Evolutionary conservation across 306 rosid genomes (phyloP).

Genomic region (Malus orientalis): DNA sequence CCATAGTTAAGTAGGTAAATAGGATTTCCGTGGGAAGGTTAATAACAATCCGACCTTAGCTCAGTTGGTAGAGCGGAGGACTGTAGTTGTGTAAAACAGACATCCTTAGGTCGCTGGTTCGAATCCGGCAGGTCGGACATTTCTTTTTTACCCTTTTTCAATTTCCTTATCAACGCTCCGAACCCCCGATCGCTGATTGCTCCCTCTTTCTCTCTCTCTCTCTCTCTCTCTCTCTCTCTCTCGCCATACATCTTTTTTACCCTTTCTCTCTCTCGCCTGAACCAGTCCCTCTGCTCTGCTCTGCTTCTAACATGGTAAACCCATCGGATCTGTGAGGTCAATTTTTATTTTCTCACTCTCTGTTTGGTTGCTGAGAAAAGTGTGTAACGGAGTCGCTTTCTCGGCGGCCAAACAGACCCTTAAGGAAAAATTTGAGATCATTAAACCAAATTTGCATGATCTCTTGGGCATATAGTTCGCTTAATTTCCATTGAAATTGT

Average conservation of each 20-base stretch:
- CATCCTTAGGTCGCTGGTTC: slow-evolving; percentile 57
- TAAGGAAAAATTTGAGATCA: background rate
- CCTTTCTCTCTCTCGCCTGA: background rate
- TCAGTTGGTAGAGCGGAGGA: slow-evolving; percentile 70
- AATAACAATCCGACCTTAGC: slow-evolving; percentile 29
- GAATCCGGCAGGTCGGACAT: slow-evolving; percentile 49
- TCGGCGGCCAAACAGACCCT: background rate
- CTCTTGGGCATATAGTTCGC: background rate
- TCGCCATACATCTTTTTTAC: too few relatives aligned
- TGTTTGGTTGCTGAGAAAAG: slow-evolving; percentile 12
- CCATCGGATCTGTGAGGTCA: background rate
- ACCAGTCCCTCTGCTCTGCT: background rate
- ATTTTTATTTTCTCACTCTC: background rate
- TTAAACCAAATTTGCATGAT: background rate
- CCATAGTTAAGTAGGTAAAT: accelerated
- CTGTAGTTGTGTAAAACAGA: slow-evolving; percentile 24
- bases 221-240: too few relatives aligned
- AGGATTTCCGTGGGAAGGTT: accelerated
- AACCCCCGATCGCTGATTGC: too few relatives aligned
- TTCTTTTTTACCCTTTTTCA: too few relatives aligned
- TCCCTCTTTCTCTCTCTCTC: too few relatives aligned
- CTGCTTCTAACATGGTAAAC: slow-evolving; percentile 12
- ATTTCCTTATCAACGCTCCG: background rate
- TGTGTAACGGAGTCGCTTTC: background rate
- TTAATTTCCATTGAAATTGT: background rate